Percentiles rank a stretch among this genome's conserved stretches.
Evolutionary conservation across 306 rosid genomes (phyloP).

Genomic region (Dicorynia guianensis): DNA sequence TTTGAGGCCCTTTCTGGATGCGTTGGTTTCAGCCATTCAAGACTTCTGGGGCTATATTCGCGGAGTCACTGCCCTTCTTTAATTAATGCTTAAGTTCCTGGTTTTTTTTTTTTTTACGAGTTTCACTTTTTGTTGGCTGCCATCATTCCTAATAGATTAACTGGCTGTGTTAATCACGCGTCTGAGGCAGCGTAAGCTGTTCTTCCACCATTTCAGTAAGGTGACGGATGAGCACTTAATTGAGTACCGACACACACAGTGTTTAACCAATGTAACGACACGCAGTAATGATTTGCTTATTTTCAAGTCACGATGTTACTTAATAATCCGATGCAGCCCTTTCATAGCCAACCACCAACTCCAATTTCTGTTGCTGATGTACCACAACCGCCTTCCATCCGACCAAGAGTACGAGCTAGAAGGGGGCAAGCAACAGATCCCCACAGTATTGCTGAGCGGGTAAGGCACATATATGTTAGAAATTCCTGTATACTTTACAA

Average conservation of each 20-base stretch:
- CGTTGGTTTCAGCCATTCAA: conserved; percentile 28
- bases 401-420: conserved; percentile 95
- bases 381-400: conserved; percentile 70
- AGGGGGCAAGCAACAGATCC: conserved; percentile 99
- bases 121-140: too few relatives aligned
- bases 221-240: too few relatives aligned
- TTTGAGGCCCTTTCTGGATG: too few relatives aligned
- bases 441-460: conserved; percentile 97
- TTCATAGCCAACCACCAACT: conserved; percentile 61
- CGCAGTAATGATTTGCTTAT: conserved; percentile 14
- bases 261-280: too few relatives aligned
- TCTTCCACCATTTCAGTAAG: too few relatives aligned
- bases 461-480: conserved; percentile 33
- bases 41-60: conserved; percentile 35
- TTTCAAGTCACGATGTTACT: conserved; percentile 27
- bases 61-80: conserved; percentile 25
- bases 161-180: too few relatives aligned
- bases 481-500: not conserved
- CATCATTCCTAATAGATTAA: too few relatives aligned
- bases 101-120: too few relatives aligned
- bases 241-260: too few relatives aligned
- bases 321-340: conserved; percentile 46
- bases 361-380: conserved; percentile 45
- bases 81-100: too few relatives aligned
- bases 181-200: too few relatives aligned